A percentile compares a stretch with the other conserved stretches of the same genome.
phyloP scores from a whole-genome alignment of 75 land plant species.

The Cunninghamia lanceolata region DNA sequence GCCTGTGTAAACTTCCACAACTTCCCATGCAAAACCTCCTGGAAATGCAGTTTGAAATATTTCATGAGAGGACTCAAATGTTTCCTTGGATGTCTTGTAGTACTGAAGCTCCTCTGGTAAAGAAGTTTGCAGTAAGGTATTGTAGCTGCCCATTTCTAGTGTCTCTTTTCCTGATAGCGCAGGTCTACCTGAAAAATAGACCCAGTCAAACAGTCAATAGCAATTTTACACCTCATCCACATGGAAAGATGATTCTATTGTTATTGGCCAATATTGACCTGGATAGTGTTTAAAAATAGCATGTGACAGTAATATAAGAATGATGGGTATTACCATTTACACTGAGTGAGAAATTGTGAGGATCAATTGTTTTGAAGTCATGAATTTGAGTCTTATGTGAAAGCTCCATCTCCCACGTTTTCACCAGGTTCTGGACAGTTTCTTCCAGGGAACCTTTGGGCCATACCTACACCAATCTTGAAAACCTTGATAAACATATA shows the following conservation, averaged over 20 bases:
- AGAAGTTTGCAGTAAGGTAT: conserved; percentile 54
- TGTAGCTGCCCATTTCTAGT: conserved; percentile 77
- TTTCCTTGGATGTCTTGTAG: conserved; percentile 68
- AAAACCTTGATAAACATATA: background rate
- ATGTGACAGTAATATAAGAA: no score
- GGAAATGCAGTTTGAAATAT: conserved; percentile 59
- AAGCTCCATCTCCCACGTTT: conserved; percentile 94
- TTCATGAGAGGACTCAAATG: conserved; percentile 78
- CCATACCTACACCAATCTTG: conserved; percentile 48
- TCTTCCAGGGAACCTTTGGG: conserved; percentile 80
- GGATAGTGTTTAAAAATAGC: no score
- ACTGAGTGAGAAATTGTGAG: conserved; percentile 51
- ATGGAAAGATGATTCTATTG: no score
- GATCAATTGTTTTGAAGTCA: conserved; percentile 78
- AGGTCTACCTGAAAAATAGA: conserved; percentile 43
- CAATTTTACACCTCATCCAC: no score
- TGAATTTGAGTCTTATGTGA: conserved; percentile 66
- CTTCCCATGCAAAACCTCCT: conserved; percentile 89
- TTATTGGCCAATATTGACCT: no score
- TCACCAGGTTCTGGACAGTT: conserved; percentile 72
- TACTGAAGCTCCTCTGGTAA: conserved; percentile 50
- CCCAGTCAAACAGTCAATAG: no score
- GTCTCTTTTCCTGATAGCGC: conserved; percentile 60
- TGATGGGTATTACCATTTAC: conserved; percentile 56
- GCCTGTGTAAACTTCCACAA: conserved; percentile 60